phyloP scores from a whole-genome alignment of 805 yeast species.

The Nakazawaea wyomingensis region DNA sequence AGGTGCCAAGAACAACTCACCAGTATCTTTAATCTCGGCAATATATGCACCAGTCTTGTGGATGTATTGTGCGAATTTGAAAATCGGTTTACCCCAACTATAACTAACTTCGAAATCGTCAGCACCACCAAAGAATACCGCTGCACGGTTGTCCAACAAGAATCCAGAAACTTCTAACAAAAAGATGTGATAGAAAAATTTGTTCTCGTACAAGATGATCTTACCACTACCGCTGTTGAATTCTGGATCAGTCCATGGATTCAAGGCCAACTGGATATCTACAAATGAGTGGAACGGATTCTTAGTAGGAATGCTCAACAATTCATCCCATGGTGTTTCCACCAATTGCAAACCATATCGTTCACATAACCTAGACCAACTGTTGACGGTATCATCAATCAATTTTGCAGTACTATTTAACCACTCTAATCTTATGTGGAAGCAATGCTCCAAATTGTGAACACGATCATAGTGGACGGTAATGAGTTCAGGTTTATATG shows the following conservation, averaged over 20 bases:
- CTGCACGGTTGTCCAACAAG: slow-evolving; percentile 74
- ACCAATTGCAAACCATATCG: slow-evolving; percentile 76
- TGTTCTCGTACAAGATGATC: slow-evolving; percentile 42
- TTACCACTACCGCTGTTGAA: slow-evolving; percentile 30
- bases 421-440: slow-evolving; percentile 91
- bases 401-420: slow-evolving; percentile 80
- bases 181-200: slow-evolving; percentile 72
- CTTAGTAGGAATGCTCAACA: slow-evolving; percentile 64
- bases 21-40: slow-evolving; percentile 78
- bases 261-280: slow-evolving; percentile 55
- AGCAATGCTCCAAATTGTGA: slow-evolving; percentile 93
- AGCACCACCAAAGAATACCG: slow-evolving; percentile 50
- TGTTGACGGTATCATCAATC: slow-evolving; percentile 70
- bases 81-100: slow-evolving; percentile 88
- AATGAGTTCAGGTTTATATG: slow-evolving; percentile 72
- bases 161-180: slow-evolving; percentile 68
- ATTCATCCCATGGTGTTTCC: slow-evolving; percentile 89
- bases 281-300: slow-evolving; percentile 90
- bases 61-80: slow-evolving; percentile 81
- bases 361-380: slow-evolving; percentile 81
- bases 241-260: slow-evolving; percentile 67
- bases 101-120: slow-evolving; percentile 54
- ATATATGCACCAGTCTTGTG: slow-evolving; percentile 87
- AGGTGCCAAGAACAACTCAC: slow-evolving; percentile 78
- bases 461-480: slow-evolving; percentile 87